Evolutionary conservation across 306 rosid genomes (phyloP).

Genomic region (Gynostemma pentaphyllum): DNA sequence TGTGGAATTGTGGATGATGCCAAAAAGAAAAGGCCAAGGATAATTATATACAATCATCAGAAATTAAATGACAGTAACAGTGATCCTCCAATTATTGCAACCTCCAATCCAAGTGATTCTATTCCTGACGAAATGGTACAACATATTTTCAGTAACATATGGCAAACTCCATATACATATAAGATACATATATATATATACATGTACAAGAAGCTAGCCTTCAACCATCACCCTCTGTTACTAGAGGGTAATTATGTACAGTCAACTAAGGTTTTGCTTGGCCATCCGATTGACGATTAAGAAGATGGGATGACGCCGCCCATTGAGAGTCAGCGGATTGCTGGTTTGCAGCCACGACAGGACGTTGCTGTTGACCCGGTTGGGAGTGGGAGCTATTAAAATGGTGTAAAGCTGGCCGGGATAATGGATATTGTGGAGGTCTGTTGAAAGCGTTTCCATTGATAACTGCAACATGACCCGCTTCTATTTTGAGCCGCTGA

Average conservation of each 20-base stretch:
- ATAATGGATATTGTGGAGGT: slow-evolving; percentile 48
- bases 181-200: slow-evolving; percentile 1
- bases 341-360: slow-evolving; percentile 29
- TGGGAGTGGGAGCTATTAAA: slow-evolving; percentile 31
- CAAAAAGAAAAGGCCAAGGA: not conserved
- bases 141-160: not conserved
- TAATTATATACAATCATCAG: not conserved
- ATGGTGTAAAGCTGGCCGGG: slow-evolving; percentile 41
- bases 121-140: too few relatives aligned
- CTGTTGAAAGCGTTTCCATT: slow-evolving; percentile 20
- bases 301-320: slow-evolving; percentile 38
- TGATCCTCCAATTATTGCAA: not conserved
- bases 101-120: not conserved
- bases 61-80: not conserved
- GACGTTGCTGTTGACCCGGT: slow-evolving; percentile 43
- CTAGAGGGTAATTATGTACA: slow-evolving; percentile 24
- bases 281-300: slow-evolving; percentile 42
- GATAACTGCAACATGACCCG: slow-evolving; percentile 27
- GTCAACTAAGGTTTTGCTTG: slow-evolving; percentile 13
- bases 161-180: not conserved
- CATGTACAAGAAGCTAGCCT: not conserved
- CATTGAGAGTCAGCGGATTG: slow-evolving; percentile 25
- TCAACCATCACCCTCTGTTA: not conserved
- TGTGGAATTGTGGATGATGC: too few relatives aligned
- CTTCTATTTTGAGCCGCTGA: slow-evolving; percentile 65